These are phyloP conservation scores for Filobasidium uniguttulatum DNA, from an alignment of 1,284 basidiomycete species.

Conservation along the genomic window DNA sequence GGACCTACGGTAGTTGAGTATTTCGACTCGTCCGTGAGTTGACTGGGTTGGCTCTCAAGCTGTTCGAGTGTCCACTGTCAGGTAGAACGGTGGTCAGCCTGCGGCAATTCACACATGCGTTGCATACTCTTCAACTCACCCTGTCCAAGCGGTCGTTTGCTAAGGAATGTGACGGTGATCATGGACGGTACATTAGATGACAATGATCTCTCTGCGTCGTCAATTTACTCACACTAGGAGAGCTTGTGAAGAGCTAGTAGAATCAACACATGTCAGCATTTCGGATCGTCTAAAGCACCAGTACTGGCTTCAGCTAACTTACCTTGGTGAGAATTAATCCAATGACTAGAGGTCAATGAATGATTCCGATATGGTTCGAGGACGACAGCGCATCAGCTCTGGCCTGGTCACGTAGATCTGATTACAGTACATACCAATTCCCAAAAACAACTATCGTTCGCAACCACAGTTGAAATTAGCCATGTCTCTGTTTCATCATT, in stretches of 20 bases:
- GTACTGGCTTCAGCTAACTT: too few relatives aligned
- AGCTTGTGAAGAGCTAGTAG: not conserved
- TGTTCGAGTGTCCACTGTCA: not conserved
- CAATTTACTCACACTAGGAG: constrained; percentile 2
- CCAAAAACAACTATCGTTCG: not conserved
- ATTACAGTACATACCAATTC: not conserved
- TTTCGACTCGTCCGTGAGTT: not conserved
- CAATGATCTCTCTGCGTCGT: too few relatives aligned
- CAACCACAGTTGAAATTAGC: too few relatives aligned
- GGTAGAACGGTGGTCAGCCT: not conserved
- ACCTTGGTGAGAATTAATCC: constrained; percentile 1
- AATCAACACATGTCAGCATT: not conserved
- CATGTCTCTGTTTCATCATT: not conserved
- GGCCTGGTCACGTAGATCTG: too few relatives aligned
- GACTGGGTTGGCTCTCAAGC: not conserved
- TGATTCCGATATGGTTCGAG: too few relatives aligned
- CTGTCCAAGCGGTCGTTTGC: constrained; percentile 1
- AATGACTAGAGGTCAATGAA: too few relatives aligned
- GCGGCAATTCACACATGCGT: too few relatives aligned
- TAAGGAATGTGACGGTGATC: not conserved
- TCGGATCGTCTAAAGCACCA: too few relatives aligned
- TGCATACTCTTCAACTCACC: too few relatives aligned
- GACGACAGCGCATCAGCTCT: too few relatives aligned
- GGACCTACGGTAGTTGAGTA: not conserved
- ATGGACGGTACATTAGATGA: too few relatives aligned